phyloP scores from a whole-genome alignment of 2,329 filamentous ascomycete genomes.

The Diplocarpon rosae region DNA sequence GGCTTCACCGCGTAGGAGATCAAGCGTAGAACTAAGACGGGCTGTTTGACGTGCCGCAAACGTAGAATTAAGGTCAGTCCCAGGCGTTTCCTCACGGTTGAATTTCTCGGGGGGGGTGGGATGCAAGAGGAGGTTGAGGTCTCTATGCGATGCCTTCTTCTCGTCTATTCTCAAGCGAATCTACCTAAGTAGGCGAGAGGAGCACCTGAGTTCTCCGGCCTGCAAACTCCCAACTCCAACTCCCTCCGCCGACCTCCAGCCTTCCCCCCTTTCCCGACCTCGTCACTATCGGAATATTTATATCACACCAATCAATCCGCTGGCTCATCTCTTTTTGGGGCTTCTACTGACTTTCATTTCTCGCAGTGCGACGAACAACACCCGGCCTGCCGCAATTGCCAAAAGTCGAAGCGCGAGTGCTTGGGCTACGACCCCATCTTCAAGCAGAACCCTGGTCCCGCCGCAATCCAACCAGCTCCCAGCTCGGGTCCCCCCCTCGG shows the following conservation, averaged over 20 bases:
- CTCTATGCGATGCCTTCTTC: constrained; percentile 25
- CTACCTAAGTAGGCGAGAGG: constrained; percentile 28
- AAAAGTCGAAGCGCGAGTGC: constrained; percentile 80
- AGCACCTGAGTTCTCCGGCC: constrained; percentile 23
- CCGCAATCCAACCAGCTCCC: constrained; percentile 61
- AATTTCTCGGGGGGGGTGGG: constrained; percentile 13
- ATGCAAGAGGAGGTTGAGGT: constrained; percentile 21
- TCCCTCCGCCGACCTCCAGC: too few species aligned
- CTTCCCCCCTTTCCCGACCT: too few species aligned
- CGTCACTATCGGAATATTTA: too few species aligned
- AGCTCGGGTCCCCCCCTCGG: constrained; percentile 29
- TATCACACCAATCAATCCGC: too few species aligned
- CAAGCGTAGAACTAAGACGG: constrained; percentile 64
- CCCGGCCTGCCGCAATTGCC: constrained; percentile 82
- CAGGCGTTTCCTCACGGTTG: constrained; percentile 6
- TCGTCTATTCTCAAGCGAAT: constrained; percentile 29
- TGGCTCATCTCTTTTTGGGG: too few species aligned
- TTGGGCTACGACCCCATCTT: constrained; percentile 82
- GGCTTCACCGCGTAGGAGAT: constrained; percentile 42
- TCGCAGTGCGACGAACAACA: constrained; percentile 89
- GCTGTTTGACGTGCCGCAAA: constrained; percentile 55
- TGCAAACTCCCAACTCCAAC: background rate
- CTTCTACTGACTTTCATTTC: constrained; percentile 10
- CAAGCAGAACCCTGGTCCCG: constrained; percentile 55
- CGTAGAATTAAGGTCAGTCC: constrained; percentile 62